These are phyloP conservation scores for Apiotrichum veenhuisii DNA, from an alignment of 1,284 basidiomycete species.

Conservation along the genomic window DNA sequence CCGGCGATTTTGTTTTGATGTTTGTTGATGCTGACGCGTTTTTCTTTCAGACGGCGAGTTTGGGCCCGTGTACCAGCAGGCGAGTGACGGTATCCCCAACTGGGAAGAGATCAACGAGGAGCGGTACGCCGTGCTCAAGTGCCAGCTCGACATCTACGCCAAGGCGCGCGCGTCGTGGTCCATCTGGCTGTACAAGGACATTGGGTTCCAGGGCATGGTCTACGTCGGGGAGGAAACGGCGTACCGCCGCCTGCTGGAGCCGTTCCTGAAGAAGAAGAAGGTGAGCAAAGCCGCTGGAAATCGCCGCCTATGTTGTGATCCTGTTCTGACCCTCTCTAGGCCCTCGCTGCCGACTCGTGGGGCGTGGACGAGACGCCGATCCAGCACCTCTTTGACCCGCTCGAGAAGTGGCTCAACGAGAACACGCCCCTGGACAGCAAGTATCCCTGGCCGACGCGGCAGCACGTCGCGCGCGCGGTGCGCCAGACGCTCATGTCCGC, in stretches of 20 bases:
- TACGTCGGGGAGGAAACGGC: slow-evolving; percentile 64
- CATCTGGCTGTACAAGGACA: slow-evolving; percentile 80
- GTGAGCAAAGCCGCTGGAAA: slow-evolving; percentile 5
- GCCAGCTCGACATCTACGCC: slow-evolving; percentile 70
- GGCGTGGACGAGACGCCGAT: slow-evolving; percentile 51
- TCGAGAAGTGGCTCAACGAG: slow-evolving; percentile 56
- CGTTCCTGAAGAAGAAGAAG: slow-evolving; percentile 62
- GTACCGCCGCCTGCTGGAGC: slow-evolving; percentile 62
- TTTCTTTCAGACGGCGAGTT: slow-evolving; percentile 56
- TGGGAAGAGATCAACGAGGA: slow-evolving; percentile 62
- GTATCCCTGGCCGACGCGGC: slow-evolving; percentile 41
- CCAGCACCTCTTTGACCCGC: slow-evolving; percentile 59
- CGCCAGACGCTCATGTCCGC: slow-evolving; percentile 62
- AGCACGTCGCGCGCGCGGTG: slow-evolving; percentile 55
- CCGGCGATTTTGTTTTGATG: too few species aligned
- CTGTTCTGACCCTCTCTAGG: slow-evolving; percentile 32
- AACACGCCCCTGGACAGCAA: slow-evolving; percentile 32
- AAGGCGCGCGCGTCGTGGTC: slow-evolving; percentile 61
- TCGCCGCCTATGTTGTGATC: too few species aligned
- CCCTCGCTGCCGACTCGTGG: slow-evolving; percentile 64
- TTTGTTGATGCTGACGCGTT: slow-evolving; percentile 14
- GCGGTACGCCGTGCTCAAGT: slow-evolving; percentile 64
- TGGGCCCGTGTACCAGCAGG: slow-evolving; percentile 41
- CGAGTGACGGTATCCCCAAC: slow-evolving; percentile 31
- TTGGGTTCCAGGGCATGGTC: slow-evolving; percentile 76